phyloP scores from a whole-genome alignment of 2,329 filamentous ascomycete genomes.

The Arthrobotrys sphaeroides region DNA sequence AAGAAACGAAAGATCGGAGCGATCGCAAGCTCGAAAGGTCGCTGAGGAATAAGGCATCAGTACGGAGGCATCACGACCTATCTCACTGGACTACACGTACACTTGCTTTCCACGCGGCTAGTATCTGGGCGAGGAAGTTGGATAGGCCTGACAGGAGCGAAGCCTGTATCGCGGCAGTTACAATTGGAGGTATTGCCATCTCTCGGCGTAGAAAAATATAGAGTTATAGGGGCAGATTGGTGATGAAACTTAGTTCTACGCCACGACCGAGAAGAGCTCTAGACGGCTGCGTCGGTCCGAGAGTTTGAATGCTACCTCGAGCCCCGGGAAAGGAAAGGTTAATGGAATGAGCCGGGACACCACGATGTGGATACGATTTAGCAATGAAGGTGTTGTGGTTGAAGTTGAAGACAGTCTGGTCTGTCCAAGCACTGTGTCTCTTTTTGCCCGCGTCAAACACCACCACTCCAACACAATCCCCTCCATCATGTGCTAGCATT shows the following conservation, averaged over 20 bases:
- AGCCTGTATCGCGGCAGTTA: conserved; percentile 67
- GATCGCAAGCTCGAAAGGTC: conserved; percentile 64
- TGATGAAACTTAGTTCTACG: background rate
- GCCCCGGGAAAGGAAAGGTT: background rate
- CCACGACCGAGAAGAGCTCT: background rate
- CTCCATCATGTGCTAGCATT: background rate
- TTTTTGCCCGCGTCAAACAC: background rate
- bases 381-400: conserved; percentile 7
- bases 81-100: conserved; percentile 58
- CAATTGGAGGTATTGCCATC: conserved; percentile 62
- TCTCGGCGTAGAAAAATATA: background rate
- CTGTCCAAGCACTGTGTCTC: background rate
- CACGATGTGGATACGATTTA: conserved; percentile 5
- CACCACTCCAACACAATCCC: conserved; percentile 23
- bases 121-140: conserved; percentile 68
- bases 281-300: conserved; percentile 9
- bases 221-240: background rate
- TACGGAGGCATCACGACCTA: background rate
- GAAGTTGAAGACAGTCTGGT: conserved; percentile 52
- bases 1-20: conserved; percentile 68
- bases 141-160: conserved; percentile 66
- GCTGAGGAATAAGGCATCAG: conserved; percentile 56
- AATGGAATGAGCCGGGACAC: background rate
- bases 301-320: background rate
- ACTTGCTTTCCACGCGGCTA: conserved; percentile 65